Evolutionary conservation across 768 basidiomycete species (phyloP), one percentile per base, ranked within the genome.

Genomic region (Russula sp.): DNA sequence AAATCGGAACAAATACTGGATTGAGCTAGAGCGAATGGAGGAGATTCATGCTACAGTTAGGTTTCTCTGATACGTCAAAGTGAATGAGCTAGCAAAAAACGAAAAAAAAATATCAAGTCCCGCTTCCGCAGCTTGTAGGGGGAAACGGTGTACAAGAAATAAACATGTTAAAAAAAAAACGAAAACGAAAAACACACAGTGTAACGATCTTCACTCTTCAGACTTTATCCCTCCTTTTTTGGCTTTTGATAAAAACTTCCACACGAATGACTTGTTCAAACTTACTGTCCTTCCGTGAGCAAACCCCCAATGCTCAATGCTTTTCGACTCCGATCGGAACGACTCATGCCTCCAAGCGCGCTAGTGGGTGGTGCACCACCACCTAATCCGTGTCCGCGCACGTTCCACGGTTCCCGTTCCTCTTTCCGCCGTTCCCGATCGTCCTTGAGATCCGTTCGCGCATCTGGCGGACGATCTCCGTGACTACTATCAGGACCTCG

Each of bases 231-330:
- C 51, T 46, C 22, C 49, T 28, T 26, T 24, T 18, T 18, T 40
- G 2, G 2, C 16, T 16, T 16, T 18, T 24, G 26, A 14, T 30
- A 28, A 48, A 22, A 22, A 59, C 20, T 46, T 53, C 34, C 38
- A 16, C 20, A 26, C 9, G 38, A 40, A 57, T 10, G 16, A 46
- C 13, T 11, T 16, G 36, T 30, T 40, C 38, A 40, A 40, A 40
- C 38, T 56, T 24, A 16, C 40, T 65, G 24, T 5, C 63, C 61
- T 13, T 56, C 50, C 26, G 61, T 5, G 14, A 68, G 46, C 52
- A 68, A 60, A 18, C 55, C 63, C 58, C 67, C 58, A 10, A 68
- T 68, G n/a, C 46, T 55, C 49, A 66, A 28, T 48, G 58, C 36
- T 58, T 68, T 68, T 32, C 65, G 48, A 13, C 28, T 26, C 18